Conservation (phyloP, 1,284 basidiomycete genomes). For the Schizophyllum amplum region DNA sequence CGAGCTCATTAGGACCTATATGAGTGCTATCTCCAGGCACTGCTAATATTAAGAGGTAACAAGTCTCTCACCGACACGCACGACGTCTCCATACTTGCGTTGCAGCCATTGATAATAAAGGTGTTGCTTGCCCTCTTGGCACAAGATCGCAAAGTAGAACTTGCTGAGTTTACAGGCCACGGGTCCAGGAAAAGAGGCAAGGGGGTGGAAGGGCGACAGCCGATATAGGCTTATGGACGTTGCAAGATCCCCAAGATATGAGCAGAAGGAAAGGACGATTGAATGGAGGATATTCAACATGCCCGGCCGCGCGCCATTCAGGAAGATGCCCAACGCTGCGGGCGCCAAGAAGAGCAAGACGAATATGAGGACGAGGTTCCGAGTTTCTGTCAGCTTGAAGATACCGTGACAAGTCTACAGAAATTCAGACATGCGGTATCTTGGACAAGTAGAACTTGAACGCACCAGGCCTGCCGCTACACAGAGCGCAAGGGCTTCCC, state of each 20-base stretch:
- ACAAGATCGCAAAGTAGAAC: conserved; percentile 8
- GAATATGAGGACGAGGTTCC: too few species aligned
- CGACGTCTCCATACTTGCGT: conserved; percentile 11
- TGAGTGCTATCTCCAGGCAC: too few species aligned
- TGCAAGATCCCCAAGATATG: conserved; percentile 7
- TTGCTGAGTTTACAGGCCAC: conserved; percentile 11
- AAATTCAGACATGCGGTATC: too few species aligned
- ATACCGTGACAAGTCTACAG: too few species aligned
- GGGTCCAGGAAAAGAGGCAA: conserved; percentile 12
- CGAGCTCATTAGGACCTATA: conserved; percentile 26
- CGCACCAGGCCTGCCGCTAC: too few species aligned
- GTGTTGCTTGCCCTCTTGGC: conserved; percentile 11
- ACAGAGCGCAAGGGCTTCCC: too few species aligned
- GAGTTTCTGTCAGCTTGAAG: too few species aligned
- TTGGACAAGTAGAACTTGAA: too few species aligned
- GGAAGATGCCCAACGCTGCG: too few species aligned
- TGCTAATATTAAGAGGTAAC: too few species aligned
- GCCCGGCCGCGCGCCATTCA: too few species aligned
- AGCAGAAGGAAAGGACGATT: background rate
- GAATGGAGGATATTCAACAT: conserved; percentile 4
- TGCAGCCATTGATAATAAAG: conserved; percentile 10
- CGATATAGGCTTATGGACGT: conserved; percentile 9
- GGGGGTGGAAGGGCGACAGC: conserved; percentile 10
- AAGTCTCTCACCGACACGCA: conserved; percentile 9
- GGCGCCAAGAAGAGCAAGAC: too few species aligned